phyloP scores from a whole-genome alignment of 768 basidiomycete species.

The Floccularia luteovirens region DNA sequence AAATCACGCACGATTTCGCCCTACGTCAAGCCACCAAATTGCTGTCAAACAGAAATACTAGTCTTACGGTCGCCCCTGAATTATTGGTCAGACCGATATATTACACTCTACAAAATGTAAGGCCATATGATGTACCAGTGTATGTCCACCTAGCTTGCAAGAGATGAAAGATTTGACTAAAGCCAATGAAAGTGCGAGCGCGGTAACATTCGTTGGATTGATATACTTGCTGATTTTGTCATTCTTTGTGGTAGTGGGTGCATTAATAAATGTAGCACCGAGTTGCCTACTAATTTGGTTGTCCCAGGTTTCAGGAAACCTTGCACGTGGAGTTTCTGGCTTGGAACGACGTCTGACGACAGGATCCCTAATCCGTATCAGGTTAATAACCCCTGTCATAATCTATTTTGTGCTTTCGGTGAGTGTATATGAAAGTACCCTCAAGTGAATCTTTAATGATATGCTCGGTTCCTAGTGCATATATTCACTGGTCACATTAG shows the following conservation, averaged over 20 bases:
- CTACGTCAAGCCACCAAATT: conserved; percentile 10
- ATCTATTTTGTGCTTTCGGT: background rate
- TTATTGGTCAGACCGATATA: conserved; percentile 40
- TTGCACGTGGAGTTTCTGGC: background rate
- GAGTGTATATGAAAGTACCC: background rate
- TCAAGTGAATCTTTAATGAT: too few species aligned
- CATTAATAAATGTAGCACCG: too few species aligned
- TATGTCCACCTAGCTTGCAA: conserved; percentile 18
- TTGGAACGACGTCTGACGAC: background rate
- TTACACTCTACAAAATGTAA: conserved; percentile 39
- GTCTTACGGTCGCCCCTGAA: conserved; percentile 40
- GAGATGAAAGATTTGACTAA: background rate
- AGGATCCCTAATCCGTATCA: background rate
- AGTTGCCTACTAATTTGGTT: too few species aligned
- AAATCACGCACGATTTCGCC: background rate
- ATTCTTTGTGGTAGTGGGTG: conserved; percentile 34
- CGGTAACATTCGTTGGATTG: conserved; percentile 45
- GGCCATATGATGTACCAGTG: conserved; percentile 57
- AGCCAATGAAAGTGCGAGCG: conserved; percentile 31
- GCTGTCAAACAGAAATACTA: conserved; percentile 22
- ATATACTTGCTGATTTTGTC: conserved; percentile 42
- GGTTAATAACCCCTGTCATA: background rate
- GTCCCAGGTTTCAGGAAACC: background rate
- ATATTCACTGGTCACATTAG: background rate
- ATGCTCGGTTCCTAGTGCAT: background rate